Percentiles rank a stretch among this genome's conserved stretches.
These are phyloP conservation scores for Aureobasidium pullulans DNA, from an alignment of 2,329 filamentous ascomycete genomes.

Conservation along the genomic window DNA sequence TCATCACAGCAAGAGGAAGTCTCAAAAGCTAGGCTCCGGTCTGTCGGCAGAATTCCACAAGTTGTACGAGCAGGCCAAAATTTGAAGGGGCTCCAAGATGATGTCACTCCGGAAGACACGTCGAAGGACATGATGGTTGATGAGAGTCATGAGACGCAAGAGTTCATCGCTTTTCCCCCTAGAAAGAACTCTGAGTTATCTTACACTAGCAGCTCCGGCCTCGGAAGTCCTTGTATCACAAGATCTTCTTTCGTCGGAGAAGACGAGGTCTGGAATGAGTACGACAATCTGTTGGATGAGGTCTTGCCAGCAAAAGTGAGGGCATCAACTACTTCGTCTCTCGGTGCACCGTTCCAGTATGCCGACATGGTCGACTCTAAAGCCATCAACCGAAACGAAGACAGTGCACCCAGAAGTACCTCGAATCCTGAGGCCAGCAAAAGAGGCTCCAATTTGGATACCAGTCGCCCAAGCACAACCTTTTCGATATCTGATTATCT, in stretches of 20 bases:
- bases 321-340: slow-evolving; percentile 50
- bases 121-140: neutral
- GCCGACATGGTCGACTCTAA: slow-evolving; percentile 29
- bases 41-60: slow-evolving; percentile 78
- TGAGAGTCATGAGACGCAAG: neutral
- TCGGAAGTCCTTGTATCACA: slow-evolving; percentile 53
- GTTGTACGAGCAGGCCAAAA: slow-evolving; percentile 48
- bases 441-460: neutral
- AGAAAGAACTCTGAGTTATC: slow-evolving; percentile 64
- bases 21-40: slow-evolving; percentile 50
- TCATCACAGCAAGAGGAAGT: too few relatives aligned
- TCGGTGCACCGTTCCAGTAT: slow-evolving; percentile 46
- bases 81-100: too few relatives aligned
- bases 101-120: neutral
- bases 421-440: neutral
- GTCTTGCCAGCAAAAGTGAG: slow-evolving; percentile 47
- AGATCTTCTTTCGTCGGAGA: slow-evolving; percentile 54
- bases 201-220: slow-evolving; percentile 58
- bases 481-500: slow-evolving; percentile 17
- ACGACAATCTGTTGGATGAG: slow-evolving; percentile 78
- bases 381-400: neutral
- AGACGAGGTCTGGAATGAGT: slow-evolving; percentile 92
- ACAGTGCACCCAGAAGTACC: slow-evolving; percentile 6
- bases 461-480: slow-evolving; percentile 13
- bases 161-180: slow-evolving; percentile 69